Evolutionary conservation across 2,329 filamentous ascomycete species (phyloP).

Genomic region (Cordyceps pruinosa): DNA sequence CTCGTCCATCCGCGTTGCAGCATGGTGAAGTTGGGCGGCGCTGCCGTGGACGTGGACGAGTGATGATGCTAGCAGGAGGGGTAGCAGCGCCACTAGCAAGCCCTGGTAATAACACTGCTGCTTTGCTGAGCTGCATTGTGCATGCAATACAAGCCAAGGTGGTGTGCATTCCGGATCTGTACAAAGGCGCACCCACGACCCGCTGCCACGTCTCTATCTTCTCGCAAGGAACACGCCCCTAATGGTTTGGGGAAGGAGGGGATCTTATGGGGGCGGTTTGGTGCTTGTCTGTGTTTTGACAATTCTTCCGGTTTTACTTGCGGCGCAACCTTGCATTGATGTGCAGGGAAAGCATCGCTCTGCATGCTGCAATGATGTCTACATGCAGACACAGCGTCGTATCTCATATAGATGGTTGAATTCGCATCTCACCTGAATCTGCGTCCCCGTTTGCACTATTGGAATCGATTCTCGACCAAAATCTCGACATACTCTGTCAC

Average conservation of each 20-base stretch:
- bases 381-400: neutral
- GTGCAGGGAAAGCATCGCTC: neutral
- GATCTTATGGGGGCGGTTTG: conserved; percentile 1
- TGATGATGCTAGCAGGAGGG: neutral
- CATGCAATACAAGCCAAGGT: conserved; percentile 14
- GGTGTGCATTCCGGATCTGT: conserved; percentile 11
- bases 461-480: neutral
- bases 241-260: neutral
- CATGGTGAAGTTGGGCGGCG: conserved; percentile 4
- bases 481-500: neutral
- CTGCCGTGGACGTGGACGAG: conserved; percentile 4
- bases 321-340: neutral
- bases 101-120: conserved; percentile 23
- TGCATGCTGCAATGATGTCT: neutral
- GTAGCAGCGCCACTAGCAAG: conserved; percentile 13
- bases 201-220: conserved; percentile 10
- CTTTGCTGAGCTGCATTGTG: conserved; percentile 16
- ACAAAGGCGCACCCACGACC: conserved; percentile 10
- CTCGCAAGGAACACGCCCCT: conserved; percentile 2
- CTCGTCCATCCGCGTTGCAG: conserved; percentile 2
- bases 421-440: neutral
- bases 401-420: neutral
- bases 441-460: neutral
- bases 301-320: conserved; percentile 4
- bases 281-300: neutral